Base-by-base conservation (phyloP, 257 asterid species). In the Gynochthodes officinalis region DNA sequence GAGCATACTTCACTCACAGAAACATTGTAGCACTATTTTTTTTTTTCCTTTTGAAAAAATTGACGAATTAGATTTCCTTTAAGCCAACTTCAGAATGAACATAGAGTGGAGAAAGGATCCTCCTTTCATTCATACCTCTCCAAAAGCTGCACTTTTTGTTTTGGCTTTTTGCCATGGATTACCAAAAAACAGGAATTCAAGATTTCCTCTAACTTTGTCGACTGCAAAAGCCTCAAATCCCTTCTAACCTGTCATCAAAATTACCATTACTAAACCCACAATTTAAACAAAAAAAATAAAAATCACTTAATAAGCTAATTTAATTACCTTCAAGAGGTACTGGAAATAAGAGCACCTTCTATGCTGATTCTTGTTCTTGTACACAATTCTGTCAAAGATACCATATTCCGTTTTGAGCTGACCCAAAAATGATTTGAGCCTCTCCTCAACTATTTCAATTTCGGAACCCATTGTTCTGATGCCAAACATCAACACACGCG, bases 311-410 rank as follows among this genome's bases (percentile, higher is more conserved):
- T 12, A 40, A 42, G 4, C 68, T 69, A 53, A 60, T 23, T 7
- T 30, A 19, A 42, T 75, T 18, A 90, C 98, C 97, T 92, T 92
- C 57, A 89, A 79, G 60, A 95, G 81, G 82, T 84, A 86, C 77
- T 92, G 99, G 75, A 95, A 95, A 81, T 92, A 89, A 6, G 86
- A 75, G 84, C 92, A 77, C 74, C 98, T 84, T 21, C 96, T 81
- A 61, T 90, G 98, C 48, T 94, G 99, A 72, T 94, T 94, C 85
- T 90, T 94, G 81, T 94, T 90, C 77, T 94, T 95, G 78, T 92
- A 86, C 23, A 92, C 94, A 23, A 95, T 84, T 50, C 99, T 85
- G 71, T 95, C 89, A 27, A 95, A 84, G 79, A 95, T 89, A 67
- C 86, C 91, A 64, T 76, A 71, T 75, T 95, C 99, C 5, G 94